Evolutionary conservation across 805 yeast genomes (phyloP).

Genomic region (Lachancea cidri): DNA sequence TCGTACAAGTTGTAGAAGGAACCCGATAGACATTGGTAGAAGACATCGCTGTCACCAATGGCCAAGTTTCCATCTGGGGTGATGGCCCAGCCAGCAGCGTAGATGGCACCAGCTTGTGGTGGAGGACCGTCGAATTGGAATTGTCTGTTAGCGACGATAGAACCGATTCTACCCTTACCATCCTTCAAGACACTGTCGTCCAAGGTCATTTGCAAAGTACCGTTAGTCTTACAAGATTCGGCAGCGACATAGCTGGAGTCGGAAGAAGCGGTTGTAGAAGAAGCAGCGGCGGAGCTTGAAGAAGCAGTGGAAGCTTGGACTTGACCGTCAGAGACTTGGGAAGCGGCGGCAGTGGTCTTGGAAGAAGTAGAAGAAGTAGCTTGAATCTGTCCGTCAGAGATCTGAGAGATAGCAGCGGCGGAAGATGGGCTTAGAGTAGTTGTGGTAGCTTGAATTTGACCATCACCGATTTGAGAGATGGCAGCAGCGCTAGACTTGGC

Average conservation of each 20-base stretch:
- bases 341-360: slow-evolving; percentile 20
- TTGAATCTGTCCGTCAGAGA: slow-evolving; percentile 22
- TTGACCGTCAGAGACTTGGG: slow-evolving; percentile 20
- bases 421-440: slow-evolving; percentile 11
- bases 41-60: slow-evolving; percentile 48
- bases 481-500: slow-evolving; percentile 28
- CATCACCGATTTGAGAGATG: slow-evolving; percentile 41
- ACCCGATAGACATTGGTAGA: slow-evolving; percentile 65
- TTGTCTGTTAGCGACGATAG: slow-evolving; percentile 68
- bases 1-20: slow-evolving; percentile 65
- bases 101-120: slow-evolving; percentile 61
- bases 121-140: slow-evolving; percentile 73
- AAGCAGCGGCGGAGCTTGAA: no score
- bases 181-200: slow-evolving; percentile 46
- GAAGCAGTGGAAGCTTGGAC: slow-evolving; percentile 16
- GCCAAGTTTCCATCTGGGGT: slow-evolving; percentile 51
- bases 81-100: slow-evolving; percentile 56
- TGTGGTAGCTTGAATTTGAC: slow-evolving; percentile 36
- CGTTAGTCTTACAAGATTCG: slow-evolving; percentile 37
- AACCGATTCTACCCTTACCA: slow-evolving; percentile 54
- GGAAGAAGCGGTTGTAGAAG: slow-evolving; percentile 23
- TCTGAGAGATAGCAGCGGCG: slow-evolving; percentile 38
- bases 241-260: slow-evolving; percentile 21
- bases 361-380: slow-evolving; percentile 14
- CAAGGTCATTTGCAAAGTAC: slow-evolving; percentile 48